A percentile compares a stretch with the other conserved stretches of the same genome.
These are phyloP conservation scores for Pachyrhizus erosus DNA, from an alignment of 306 rosid species.

Conservation along the genomic window DNA sequence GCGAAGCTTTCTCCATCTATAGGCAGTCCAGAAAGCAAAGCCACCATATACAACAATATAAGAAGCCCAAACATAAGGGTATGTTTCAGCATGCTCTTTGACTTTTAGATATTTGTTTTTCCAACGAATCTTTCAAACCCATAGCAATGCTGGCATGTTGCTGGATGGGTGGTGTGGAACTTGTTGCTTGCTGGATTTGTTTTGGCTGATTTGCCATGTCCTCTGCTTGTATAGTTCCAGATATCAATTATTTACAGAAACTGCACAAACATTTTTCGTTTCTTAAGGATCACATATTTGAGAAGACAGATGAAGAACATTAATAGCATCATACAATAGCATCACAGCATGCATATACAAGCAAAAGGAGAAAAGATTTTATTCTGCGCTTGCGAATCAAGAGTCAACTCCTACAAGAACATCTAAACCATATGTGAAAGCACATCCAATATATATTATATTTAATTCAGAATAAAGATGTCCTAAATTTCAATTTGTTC, in stretches of 20 bases:
- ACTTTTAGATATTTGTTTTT: constrained; percentile 57
- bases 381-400: neutral
- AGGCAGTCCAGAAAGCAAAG: constrained; percentile 66
- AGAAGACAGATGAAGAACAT: constrained; percentile 4
- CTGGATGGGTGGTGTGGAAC: constrained; percentile 40
- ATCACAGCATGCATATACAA: neutral
- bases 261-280: constrained; percentile 37
- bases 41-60: constrained; percentile 86
- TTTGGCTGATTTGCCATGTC: constrained; percentile 46
- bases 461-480: constrained; percentile 6
- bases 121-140: constrained; percentile 54
- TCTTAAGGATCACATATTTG: constrained; percentile 24
- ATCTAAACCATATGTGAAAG: neutral
- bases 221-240: constrained; percentile 22
- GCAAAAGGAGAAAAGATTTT: neutral
- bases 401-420: constrained; percentile 19
- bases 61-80: constrained; percentile 90
- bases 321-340: no score
- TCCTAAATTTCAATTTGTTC: constrained; percentile 5
- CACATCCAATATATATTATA: neutral
- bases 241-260: constrained; percentile 8
- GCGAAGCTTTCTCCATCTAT: constrained; percentile 88
- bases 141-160: constrained; percentile 28
- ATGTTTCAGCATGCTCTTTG: constrained; percentile 76
- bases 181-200: constrained; percentile 38